phyloP scores from a whole-genome alignment of 192 early-diverging fungal species.

The Linnemannia exigua region DNA sequence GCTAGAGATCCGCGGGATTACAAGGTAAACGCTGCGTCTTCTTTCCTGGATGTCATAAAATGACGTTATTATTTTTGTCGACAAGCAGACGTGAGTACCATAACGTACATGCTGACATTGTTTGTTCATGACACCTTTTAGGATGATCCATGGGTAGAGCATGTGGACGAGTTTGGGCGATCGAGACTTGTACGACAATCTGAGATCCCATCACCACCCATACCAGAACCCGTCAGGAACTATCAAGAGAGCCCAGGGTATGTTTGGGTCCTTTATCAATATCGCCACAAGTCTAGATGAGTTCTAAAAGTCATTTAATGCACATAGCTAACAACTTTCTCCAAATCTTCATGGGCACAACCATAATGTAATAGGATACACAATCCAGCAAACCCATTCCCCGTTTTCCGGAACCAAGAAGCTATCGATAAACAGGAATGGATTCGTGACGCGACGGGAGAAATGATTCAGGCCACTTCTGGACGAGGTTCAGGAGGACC shows the following conservation, averaged over 20 bases:
- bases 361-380: conserved; percentile 33
- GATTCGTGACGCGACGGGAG: conserved; percentile 28
- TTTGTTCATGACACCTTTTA: neutral
- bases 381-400: conserved; percentile 32
- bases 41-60: too few relatives aligned
- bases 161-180: conserved; percentile 82
- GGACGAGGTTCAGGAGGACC: neutral
- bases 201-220: conserved; percentile 55
- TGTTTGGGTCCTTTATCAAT: too few relatives aligned
- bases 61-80: too few relatives aligned
- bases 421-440: conserved; percentile 28
- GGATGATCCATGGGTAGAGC: conserved; percentile 82
- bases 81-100: too few relatives aligned
- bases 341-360: too few relatives aligned
- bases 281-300: too few relatives aligned
- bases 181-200: conserved; percentile 72
- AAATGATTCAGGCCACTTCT: conserved; percentile 5
- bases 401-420: conserved; percentile 41
- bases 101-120: neutral
- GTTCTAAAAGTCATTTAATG: neutral
- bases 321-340: too few relatives aligned
- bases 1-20: conserved; percentile 28
- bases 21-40: neutral
- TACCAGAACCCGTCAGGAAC: conserved; percentile 5
- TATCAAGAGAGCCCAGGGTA: conserved; percentile 12